These are phyloP conservation scores for Sugiyamaella neomexicana DNA, from an alignment of 1,139 yeast species.

Conservation along the genomic window DNA sequence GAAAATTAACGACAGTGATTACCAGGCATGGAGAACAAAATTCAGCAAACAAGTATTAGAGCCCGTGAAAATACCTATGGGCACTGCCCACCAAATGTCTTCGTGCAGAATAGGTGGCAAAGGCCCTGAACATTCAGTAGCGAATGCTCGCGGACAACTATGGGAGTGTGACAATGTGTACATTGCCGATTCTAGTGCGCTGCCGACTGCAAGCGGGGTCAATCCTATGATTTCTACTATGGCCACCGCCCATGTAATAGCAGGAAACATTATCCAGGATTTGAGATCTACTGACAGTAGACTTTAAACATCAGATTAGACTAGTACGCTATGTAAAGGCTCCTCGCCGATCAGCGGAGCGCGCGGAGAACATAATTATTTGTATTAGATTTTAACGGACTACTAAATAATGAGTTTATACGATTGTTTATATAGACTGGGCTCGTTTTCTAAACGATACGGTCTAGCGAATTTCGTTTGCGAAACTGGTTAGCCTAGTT, in stretches of 20 bases:
- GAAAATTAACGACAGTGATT: constrained; percentile 48
- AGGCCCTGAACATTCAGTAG: constrained; percentile 45
- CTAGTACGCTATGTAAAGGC: not conserved
- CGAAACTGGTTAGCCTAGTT: too few relatives aligned
- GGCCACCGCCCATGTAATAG: constrained; percentile 37
- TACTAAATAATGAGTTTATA: too few relatives aligned
- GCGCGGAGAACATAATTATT: too few relatives aligned
- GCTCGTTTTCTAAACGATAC: too few relatives aligned
- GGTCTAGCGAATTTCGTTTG: too few relatives aligned
- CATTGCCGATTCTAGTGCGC: constrained; percentile 57
- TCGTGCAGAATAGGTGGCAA: constrained; percentile 57
- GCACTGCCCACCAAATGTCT: constrained; percentile 65
- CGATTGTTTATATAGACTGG: too few relatives aligned
- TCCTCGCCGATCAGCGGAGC: not conserved
- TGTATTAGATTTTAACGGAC: too few relatives aligned
- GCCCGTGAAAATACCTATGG: constrained; percentile 43
- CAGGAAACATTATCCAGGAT: constrained; percentile 31
- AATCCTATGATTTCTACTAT: constrained; percentile 47
- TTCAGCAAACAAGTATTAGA: constrained; percentile 40
- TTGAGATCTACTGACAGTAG: constrained; percentile 19
- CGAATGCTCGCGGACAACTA: constrained; percentile 51
- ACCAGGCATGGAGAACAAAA: constrained; percentile 47
- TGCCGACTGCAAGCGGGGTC: constrained; percentile 63
- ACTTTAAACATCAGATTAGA: not conserved
- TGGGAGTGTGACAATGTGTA: constrained; percentile 55